phyloP scores from a whole-genome alignment of 441 rosid species.

The Pelargonium myrrhifolium region DNA sequence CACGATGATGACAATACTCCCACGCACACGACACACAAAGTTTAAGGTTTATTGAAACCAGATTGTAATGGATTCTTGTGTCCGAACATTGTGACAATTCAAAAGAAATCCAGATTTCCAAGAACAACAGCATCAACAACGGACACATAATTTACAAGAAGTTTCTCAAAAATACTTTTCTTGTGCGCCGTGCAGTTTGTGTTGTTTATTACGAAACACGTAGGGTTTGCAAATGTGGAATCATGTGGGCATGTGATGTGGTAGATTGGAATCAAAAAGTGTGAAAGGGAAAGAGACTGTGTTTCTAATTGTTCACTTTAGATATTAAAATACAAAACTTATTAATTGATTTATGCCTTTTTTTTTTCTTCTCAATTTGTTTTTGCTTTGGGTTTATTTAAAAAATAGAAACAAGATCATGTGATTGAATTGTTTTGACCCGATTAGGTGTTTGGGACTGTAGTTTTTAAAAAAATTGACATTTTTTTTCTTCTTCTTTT shows the following conservation, averaged over 20 bases:
- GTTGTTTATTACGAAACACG: no score
- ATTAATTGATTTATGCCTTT: neutral
- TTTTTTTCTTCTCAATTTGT: neutral
- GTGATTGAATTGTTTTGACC: neutral
- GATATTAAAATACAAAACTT: neutral
- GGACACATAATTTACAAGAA: no score
- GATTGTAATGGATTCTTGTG: no score
- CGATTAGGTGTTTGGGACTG: slow-evolving; percentile 1
- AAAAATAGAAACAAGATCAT: neutral
- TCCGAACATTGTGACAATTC: no score
- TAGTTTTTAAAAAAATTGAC: neutral
- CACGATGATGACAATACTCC: no score
- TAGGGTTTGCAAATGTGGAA: neutral
- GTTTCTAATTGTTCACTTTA: no score
- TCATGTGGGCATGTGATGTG: slow-evolving; percentile 6
- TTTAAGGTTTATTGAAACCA: no score
- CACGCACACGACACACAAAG: no score
- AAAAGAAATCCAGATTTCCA: no score
- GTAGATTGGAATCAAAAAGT: neutral
- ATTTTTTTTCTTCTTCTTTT: neutral
- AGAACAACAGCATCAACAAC: no score
- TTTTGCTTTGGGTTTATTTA: neutral
- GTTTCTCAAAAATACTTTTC: no score
- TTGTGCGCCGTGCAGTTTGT: no score
- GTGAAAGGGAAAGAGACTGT: slow-evolving; percentile 3